Evolutionary conservation across 148 eudicot species (phyloP).

Genomic region (Spergularia bocconei): DNA sequence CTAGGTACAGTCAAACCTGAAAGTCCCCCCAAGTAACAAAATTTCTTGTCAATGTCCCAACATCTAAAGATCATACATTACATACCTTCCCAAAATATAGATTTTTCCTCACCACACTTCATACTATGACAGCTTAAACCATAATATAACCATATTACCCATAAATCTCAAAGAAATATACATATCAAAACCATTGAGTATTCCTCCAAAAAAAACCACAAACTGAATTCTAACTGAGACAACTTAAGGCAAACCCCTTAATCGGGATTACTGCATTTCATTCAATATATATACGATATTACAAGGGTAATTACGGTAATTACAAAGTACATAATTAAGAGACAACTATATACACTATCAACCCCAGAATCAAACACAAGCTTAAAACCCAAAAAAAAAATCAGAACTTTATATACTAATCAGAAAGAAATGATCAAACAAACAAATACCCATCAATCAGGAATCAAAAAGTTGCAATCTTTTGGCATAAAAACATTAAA

Average conservation of each 20-base stretch:
- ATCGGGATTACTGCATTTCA: no score
- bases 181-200: background rate
- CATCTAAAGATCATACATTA: background rate
- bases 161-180: background rate
- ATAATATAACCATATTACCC: background rate
- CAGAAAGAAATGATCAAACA: background rate
- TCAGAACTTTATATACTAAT: background rate
- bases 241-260: background rate
- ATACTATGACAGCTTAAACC: background rate
- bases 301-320: no score
- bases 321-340: no score
- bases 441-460: constrained; percentile 6
- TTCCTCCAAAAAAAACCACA: background rate
- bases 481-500: background rate
- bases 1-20: constrained; percentile 57
- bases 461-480: constrained; percentile 4
- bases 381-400: background rate
- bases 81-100: background rate
- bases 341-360: background rate
- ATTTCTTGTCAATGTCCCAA: constrained; percentile 15
- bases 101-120: background rate
- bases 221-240: background rate
- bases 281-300: no score
- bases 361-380: background rate
- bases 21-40: constrained; percentile 13